Percentiles rank a stretch among this genome's conserved stretches.
phyloP scores from a whole-genome alignment of 2,329 filamentous ascomycete species.

The Coniochaeta hoffmannii region DNA sequence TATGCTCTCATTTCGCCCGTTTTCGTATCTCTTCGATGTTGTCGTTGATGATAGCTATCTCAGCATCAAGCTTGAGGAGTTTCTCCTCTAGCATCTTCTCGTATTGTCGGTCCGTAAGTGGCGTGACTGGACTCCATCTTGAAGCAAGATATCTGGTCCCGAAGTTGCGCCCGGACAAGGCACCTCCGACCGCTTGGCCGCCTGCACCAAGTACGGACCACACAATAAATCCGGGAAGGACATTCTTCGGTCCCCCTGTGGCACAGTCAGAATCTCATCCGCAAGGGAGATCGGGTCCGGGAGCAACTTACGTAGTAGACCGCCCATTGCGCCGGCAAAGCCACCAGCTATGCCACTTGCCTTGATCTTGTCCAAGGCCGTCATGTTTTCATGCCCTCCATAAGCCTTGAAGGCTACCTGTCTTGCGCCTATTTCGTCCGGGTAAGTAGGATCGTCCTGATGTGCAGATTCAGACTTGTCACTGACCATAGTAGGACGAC shows the following conservation, averaged over 20 bases:
- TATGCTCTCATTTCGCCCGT: slow-evolving; percentile 10
- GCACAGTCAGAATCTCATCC: slow-evolving; percentile 7
- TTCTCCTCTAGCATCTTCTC: slow-evolving; percentile 62
- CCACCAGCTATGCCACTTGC: slow-evolving; percentile 66
- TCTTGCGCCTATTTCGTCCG: slow-evolving; percentile 34
- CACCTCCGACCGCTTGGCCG: slow-evolving; percentile 19
- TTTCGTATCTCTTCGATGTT: slow-evolving; percentile 44
- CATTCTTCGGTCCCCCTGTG: slow-evolving; percentile 43
- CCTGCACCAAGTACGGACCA: slow-evolving; percentile 31
- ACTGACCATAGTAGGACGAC: slow-evolving; percentile 66
- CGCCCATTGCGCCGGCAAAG: slow-evolving; percentile 56
- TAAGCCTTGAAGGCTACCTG: slow-evolving; percentile 37
- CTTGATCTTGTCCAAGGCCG: slow-evolving; percentile 50
- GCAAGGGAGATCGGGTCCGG: not conserved
- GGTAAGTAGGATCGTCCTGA: not conserved
- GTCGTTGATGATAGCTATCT: slow-evolving; percentile 75
- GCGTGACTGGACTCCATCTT: slow-evolving; percentile 66
- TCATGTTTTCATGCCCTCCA: slow-evolving; percentile 45
- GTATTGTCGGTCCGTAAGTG: slow-evolving; percentile 66
- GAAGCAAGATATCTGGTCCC: slow-evolving; percentile 39
- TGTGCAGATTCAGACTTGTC: not conserved
- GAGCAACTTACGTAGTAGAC: slow-evolving; percentile 39
- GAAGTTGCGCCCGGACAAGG: not conserved
- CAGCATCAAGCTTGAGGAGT: slow-evolving; percentile 62
- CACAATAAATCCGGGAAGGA: slow-evolving; percentile 42